phyloP scores from a whole-genome alignment of 371 early-diverging fungal genomes.

The Phascolomyces articulosus region DNA sequence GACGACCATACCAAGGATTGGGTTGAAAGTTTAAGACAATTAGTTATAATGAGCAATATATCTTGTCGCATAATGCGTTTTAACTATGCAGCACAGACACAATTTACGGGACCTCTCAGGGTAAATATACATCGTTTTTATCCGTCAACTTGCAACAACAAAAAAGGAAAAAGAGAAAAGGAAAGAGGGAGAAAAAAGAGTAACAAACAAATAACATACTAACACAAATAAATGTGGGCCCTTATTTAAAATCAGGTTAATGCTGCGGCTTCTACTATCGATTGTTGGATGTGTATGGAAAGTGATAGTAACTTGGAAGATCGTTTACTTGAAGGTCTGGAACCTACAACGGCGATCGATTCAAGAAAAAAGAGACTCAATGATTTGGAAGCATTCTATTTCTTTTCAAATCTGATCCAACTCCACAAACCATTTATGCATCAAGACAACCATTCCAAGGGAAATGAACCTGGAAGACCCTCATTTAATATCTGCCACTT shows the following conservation, averaged over 20 bases:
- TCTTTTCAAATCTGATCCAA: slow-evolving; percentile 6
- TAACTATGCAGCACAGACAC: slow-evolving; percentile 39
- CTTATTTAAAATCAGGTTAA: background rate
- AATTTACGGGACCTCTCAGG: slow-evolving; percentile 16
- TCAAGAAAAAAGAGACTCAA: background rate
- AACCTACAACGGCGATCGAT: no score
- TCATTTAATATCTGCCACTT: slow-evolving; percentile 41
- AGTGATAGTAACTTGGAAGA: slow-evolving; percentile 3
- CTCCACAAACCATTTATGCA: slow-evolving; percentile 1
- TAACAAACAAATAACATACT: background rate
- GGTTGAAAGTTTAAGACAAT: slow-evolving; percentile 24
- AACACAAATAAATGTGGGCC: background rate
- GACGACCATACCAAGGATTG: slow-evolving; percentile 16
- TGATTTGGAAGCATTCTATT: slow-evolving; percentile 12
- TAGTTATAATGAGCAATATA: slow-evolving; percentile 35
- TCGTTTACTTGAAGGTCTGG: background rate
- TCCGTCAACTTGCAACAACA: background rate
- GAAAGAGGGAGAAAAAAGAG: no score
- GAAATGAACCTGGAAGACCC: slow-evolving; percentile 5
- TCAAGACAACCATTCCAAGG: slow-evolving; percentile 1
- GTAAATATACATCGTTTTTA: background rate
- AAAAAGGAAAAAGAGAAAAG: background rate
- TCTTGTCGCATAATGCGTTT: slow-evolving; percentile 37
- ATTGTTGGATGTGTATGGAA: slow-evolving; percentile 23
- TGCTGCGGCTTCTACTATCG: slow-evolving; percentile 23